Base-by-base conservation (phyloP, 2,329 filamentous ascomycete genomes). In the Xylariales sp. region DNA sequence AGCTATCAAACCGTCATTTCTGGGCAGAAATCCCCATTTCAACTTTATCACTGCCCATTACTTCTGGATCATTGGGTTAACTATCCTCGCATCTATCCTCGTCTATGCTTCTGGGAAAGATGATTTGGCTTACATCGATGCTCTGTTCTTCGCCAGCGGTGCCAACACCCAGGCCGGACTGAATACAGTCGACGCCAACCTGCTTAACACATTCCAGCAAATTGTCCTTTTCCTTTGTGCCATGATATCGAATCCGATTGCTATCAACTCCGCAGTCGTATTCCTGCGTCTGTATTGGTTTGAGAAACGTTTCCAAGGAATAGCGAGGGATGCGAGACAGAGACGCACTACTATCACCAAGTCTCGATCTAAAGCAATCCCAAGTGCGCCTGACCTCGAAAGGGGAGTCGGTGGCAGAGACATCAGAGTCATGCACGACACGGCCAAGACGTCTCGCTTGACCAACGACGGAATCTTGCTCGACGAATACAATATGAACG, bases 201-300 rank as follows among this genome's bases (percentile, higher is more conserved):
- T 61, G 9, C 67, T 89, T 24, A 80, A 77, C 48, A 84, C 80
- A 4, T 86, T 84, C 47, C 84, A 88, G 58, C 85, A 93, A 64
- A 61, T 87, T 31, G 73, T 86, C 38, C 66, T 94, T 19, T 89
- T 84, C 53, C 54, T 89, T 5, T 71, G 87, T 29, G 71, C 84
- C 4, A 82, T 88, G 71, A 53, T 88, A 10, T 81, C 84, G 19
- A 95, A 88, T 38, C 89, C 89, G 0, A 93, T 95, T 46, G 82
- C 86, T 34, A 83, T 95, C 53, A 82, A 95, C 57, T 80, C 86
- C 2, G 85, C 80, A 32, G 88, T 98, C 32, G 93, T 98, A 6
- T 91, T 95, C 53, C 74, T 97, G 11, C 85, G 93, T 19, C 71
- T 98, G 2, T 96, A 95, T 65, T 98, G 91, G 91, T 98, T 98